Base-by-base conservation (phyloP, 768 basidiomycete genomes). In the Ramaria sp. region DNA sequence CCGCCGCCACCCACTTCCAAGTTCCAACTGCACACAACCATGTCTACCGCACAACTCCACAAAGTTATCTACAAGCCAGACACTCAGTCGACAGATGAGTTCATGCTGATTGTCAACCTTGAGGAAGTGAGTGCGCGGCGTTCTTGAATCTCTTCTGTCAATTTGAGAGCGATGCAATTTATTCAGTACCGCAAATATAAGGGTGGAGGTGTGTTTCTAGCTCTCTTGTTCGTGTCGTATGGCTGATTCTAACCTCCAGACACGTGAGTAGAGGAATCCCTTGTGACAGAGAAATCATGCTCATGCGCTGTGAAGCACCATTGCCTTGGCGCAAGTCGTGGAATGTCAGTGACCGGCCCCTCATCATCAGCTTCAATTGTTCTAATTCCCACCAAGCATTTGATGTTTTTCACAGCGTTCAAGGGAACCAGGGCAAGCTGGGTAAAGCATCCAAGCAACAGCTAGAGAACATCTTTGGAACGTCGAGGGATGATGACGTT, bases 21-120 rank as follows among this genome's bases (percentile, higher is more conserved):
- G 2, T 30, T 4, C 12, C 27, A 49, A n/a, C n/a, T n/a, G n/a
- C 15, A 17, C n/a, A 33, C 48, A 22, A 49, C 48, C 3, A 49
- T 49, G 48, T 24, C 48, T n/a, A 12, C 10, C n/a, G 4, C 48
- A 10, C 7, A 72, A 42, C 63, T 86, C 59, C 79, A 80, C 55
- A 83, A 86, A 73, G 78, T 91, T 65, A 72, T 91, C 62, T 92
- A 88, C 77, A 88, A 88, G 71, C 84, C 88, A 33, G 81, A 84
- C 64, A 67, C 78, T 54, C 79, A 84, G 62, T 80, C 82, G 7
- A 83, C 82, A 20, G 81, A 88, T 54, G 86, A 89, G 71, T 92
- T 70, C 72, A 78, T 77, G 57, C 70, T 85, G 67, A 75, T 91
- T 61, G 82, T 90, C 43, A 78, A 88, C 66, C 73, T 74, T 3